Percentiles rank a stretch among this genome's conserved stretches.
Evolutionary conservation across 305 asterid genomes (phyloP).

Genomic region (Fraxinus ornus): DNA sequence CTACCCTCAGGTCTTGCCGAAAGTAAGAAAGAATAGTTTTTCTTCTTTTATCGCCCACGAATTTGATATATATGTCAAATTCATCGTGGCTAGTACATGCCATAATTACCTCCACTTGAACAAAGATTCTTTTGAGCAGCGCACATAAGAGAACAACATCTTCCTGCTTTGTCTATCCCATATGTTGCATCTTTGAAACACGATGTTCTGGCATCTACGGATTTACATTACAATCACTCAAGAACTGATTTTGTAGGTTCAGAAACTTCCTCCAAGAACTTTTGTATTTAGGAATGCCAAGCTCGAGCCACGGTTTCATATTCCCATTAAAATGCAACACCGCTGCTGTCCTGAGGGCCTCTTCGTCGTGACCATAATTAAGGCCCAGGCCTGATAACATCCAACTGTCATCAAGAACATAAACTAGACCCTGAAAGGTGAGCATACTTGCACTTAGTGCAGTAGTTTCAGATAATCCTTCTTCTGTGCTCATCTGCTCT

Average conservation of each 20-base stretch:
- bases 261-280: slow-evolving; percentile 71
- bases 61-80: slow-evolving; percentile 17
- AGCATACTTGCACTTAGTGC: slow-evolving; percentile 64
- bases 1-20: slow-evolving; percentile 22
- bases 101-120: not conserved
- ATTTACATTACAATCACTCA: slow-evolving; percentile 85
- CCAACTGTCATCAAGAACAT: slow-evolving; percentile 73
- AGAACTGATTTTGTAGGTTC: slow-evolving; percentile 60
- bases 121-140: slow-evolving; percentile 20
- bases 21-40: slow-evolving; percentile 9
- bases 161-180: slow-evolving; percentile 23
- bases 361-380: slow-evolving; percentile 53
- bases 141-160: slow-evolving; percentile 12
- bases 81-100: slow-evolving; percentile 27
- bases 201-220: slow-evolving; percentile 31
- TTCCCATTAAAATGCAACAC: slow-evolving; percentile 89
- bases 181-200: slow-evolving; percentile 30
- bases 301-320: slow-evolving; percentile 99
- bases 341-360: slow-evolving; percentile 54
- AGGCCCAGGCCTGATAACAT: slow-evolving; percentile 81
- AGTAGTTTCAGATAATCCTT: slow-evolving; percentile 47
- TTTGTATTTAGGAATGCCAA: slow-evolving; percentile 79
- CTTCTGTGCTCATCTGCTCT: slow-evolving; percentile 47
- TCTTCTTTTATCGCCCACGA: slow-evolving; percentile 24
- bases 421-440: slow-evolving; percentile 66